Evolutionary conservation across 2,329 filamentous ascomycete genomes (phyloP), one percentile per base, ranked within the genome.

Genomic region (Elsinoe perseae): DNA sequence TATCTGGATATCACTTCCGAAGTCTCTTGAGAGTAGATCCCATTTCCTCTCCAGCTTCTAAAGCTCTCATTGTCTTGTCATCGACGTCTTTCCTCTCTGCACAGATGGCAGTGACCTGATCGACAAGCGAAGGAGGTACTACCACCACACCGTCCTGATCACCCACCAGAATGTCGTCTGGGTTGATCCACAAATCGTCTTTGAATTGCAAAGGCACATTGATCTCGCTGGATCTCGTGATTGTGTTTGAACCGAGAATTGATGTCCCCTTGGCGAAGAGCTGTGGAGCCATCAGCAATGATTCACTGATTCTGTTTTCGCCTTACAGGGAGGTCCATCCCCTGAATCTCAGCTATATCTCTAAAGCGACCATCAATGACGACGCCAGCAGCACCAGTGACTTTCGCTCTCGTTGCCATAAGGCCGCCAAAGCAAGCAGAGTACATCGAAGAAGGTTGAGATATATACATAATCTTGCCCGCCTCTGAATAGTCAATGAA

Each of bases 281-380:
- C 53, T 65, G 23, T 7, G n/a, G 32, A 6, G 5, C 12, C 4
- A 3, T 36, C 32, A 36, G 32, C n/a, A 14, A n/a, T 14, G 3
- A 14, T 6, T 12, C 10, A 36, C 3, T 5, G 9, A 36, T 14
- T 4, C 4, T 3, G 2, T 55, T 16, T 21, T 3, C 1, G 9
- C 34, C 48, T 36, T 23, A 60, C 59, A 2, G 63, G 59, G n/a
- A 61, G 55, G 1, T 32, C 46, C 50, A 62, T 53, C 10, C 59
- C 61, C 20, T 57, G 57, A 32, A 58, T 54, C 57, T 72, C 70
- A 20, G 65, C 57, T 4, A 73, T 57, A 58, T 72, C 69, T 12
- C 70, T 61, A 59, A 73, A 69, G 9, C 65, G 64, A 5, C 71
- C 71, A 61, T 73, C 70, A 46, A 73, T 65, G 4, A 73, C 64